These are phyloP conservation scores for Catenaria anguillulae DNA, from an alignment of 371 early-diverging fungal species.

Conservation along the genomic window DNA sequence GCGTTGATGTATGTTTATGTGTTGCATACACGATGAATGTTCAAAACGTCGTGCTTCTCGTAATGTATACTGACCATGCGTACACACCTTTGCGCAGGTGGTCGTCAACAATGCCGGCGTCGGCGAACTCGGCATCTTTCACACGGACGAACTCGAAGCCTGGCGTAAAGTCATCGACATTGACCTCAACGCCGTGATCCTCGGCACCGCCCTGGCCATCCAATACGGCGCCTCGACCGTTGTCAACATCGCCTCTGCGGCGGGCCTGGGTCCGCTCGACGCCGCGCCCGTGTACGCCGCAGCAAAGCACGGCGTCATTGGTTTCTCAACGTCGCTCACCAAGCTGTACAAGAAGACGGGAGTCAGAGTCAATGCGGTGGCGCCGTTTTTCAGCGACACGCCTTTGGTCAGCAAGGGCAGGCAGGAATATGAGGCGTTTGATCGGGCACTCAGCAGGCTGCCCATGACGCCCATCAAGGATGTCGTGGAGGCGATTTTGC, in stretches of 20 bases:
- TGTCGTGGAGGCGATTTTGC: background rate
- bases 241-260: conserved; percentile 28
- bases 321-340: conserved; percentile 40
- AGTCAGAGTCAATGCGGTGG: conserved; percentile 59
- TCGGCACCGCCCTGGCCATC: conserved; percentile 53
- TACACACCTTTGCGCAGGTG: conserved; percentile 14
- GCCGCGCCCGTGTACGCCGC: conserved; percentile 59
- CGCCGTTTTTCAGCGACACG: conserved; percentile 56
- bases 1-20: conserved; percentile 41
- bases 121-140: conserved; percentile 2
- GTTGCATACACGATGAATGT: too few relatives aligned
- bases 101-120: conserved; percentile 51
- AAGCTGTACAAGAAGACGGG: conserved; percentile 23
- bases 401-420: conserved; percentile 15
- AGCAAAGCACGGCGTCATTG: conserved; percentile 58
- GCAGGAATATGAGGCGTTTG: conserved; percentile 12
- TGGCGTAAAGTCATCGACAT: conserved; percentile 43
- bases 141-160: conserved; percentile 17
- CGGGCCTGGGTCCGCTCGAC: conserved; percentile 14
- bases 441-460: conserved; percentile 12
- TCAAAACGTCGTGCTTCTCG: background rate
- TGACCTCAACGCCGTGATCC: conserved; percentile 48
- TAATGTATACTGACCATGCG: too few relatives aligned
- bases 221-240: conserved; percentile 37
- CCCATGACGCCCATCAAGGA: conserved; percentile 8